A percentile compares a stretch with the other conserved stretches of the same genome.
phyloP scores from a whole-genome alignment of 306 rosid species.

The Trifolium subterraneum region DNA sequence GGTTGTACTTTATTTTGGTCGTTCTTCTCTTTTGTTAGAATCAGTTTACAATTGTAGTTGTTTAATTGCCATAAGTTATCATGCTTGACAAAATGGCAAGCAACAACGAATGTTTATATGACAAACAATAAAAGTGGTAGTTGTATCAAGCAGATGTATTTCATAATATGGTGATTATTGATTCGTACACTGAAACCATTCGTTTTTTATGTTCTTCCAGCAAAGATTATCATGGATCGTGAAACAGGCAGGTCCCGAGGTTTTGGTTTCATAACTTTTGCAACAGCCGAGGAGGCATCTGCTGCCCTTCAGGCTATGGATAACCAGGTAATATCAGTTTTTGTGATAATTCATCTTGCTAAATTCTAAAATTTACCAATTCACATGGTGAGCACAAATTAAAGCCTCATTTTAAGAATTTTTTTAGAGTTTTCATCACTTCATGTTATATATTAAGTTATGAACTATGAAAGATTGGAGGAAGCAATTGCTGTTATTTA shows the following conservation, averaged over 20 bases:
- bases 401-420: background rate
- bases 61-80: slow-evolving; percentile 6
- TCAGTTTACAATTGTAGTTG: slow-evolving; percentile 14
- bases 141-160: slow-evolving; percentile 18
- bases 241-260: slow-evolving; percentile 59
- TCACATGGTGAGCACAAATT: slow-evolving; percentile 2
- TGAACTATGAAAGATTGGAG: slow-evolving; percentile 27
- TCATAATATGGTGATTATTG: slow-evolving; percentile 22
- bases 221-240: slow-evolving; percentile 51
- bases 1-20: background rate
- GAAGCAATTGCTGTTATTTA: slow-evolving; percentile 11
- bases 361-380: slow-evolving; percentile 28
- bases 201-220: slow-evolving; percentile 44
- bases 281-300: slow-evolving; percentile 58
- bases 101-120: slow-evolving; percentile 14
- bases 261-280: slow-evolving; percentile 55
- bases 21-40: slow-evolving; percentile 26
- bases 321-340: slow-evolving; percentile 53
- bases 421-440: background rate
- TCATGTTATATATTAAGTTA: background rate
- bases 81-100: background rate
- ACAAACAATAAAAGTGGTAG: slow-evolving; percentile 3
- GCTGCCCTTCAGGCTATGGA: slow-evolving; percentile 58
- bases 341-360: background rate
- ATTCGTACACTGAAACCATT: slow-evolving; percentile 10